A percentile compares a stretch with the other conserved stretches of the same genome.
These are phyloP conservation scores for Mycena maculata DNA, from an alignment of 768 basidiomycete genomes.

Conservation along the genomic window DNA sequence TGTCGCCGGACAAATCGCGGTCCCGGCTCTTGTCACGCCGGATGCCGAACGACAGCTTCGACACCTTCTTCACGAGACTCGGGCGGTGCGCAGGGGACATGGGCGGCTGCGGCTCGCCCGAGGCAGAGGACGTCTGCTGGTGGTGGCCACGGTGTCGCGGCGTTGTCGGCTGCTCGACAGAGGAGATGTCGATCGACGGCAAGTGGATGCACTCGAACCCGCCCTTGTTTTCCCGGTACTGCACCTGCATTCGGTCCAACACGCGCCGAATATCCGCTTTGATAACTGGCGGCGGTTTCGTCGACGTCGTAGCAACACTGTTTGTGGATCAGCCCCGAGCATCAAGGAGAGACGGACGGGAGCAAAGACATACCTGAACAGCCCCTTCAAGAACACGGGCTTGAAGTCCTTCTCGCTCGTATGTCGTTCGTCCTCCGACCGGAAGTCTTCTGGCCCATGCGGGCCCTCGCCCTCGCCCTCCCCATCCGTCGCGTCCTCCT, in stretches of 20 bases:
- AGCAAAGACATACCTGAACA: conserved; percentile 78
- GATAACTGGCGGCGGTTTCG: conserved; percentile 83
- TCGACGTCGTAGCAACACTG: conserved; percentile 93
- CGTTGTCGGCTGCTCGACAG: conserved; percentile 59
- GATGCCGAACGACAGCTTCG: conserved; percentile 82
- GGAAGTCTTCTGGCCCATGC: conserved; percentile 56
- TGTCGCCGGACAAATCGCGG: conserved; percentile 56
- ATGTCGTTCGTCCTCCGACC: conserved; percentile 62
- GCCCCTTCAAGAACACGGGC: conserved; percentile 94
- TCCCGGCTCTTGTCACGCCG: conserved; percentile 66
- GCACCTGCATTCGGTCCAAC: conserved; percentile 94
- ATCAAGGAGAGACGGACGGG: conserved; percentile 1
- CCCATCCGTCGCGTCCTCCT: conserved; percentile 57
- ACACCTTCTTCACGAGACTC: conserved; percentile 77
- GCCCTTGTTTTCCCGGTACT: conserved; percentile 88
- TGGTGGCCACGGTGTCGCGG: conserved; percentile 45
- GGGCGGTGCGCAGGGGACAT: conserved; percentile 46
- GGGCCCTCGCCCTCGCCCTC: conserved; percentile 47
- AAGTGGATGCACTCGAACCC: conserved; percentile 98
- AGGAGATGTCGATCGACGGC: conserved; percentile 91
- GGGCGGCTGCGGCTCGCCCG: conserved; percentile 65
- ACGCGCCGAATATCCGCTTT: conserved; percentile 88
- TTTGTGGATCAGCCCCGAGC: conserved; percentile 12
- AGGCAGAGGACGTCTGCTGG: conserved; percentile 57
- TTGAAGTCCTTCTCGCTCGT: conserved; percentile 82